phyloP scores from a whole-genome alignment of 345 rosid genomes.

The Boechera stricta region DNA sequence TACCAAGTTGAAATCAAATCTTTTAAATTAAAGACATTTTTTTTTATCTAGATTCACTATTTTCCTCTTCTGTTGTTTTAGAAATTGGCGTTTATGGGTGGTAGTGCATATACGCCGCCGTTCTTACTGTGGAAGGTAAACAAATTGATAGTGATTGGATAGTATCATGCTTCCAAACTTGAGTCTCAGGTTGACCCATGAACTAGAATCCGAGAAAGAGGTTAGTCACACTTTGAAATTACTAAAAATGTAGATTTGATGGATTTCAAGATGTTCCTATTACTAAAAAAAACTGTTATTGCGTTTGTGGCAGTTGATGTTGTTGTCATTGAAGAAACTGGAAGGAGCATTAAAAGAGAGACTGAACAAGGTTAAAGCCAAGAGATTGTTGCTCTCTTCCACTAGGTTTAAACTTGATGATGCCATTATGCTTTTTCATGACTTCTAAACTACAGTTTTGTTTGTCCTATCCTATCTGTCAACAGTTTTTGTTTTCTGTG shows the following conservation, averaged over 20 bases:
- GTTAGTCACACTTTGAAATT: slow-evolving; percentile 44
- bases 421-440: slow-evolving; percentile 78
- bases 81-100: no score
- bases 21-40: no score
- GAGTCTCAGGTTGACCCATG: no score
- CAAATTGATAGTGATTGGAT: no score
- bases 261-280: background rate
- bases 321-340: slow-evolving; percentile 49
- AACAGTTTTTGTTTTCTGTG: background rate
- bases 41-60: no score
- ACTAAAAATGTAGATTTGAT: background rate
- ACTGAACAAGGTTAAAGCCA: slow-evolving; percentile 48
- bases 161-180: no score
- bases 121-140: no score
- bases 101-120: no score
- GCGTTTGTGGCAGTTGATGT: slow-evolving; percentile 52
- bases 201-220: no score
- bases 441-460: slow-evolving; percentile 50
- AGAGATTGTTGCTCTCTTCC: slow-evolving; percentile 54
- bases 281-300: background rate
- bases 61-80: no score
- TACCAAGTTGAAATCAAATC: no score
- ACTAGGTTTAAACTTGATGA: slow-evolving; percentile 71
- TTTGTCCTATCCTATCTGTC: background rate
- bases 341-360: slow-evolving; percentile 46